phyloP scores from a whole-genome alignment of 1,139 yeast genomes.

The Taiozyma onychis region DNA sequence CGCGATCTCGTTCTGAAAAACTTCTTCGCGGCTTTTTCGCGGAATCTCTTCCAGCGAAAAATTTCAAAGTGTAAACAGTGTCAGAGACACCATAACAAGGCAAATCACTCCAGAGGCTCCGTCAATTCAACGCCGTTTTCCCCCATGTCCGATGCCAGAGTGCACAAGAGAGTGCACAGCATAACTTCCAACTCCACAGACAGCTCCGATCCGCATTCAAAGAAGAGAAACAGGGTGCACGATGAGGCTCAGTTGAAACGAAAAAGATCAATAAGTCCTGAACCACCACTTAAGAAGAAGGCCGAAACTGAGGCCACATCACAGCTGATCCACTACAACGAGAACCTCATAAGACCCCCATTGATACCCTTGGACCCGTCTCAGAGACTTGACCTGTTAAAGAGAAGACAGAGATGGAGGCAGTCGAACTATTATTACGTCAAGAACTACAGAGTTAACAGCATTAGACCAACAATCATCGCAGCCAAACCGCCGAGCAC shows the following conservation, averaged over 20 bases:
- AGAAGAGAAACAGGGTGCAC: background rate
- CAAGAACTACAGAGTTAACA: conserved; percentile 5
- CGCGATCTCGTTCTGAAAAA: background rate
- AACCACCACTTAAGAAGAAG: background rate
- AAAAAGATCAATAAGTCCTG: conserved; percentile 7
- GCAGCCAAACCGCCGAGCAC: background rate
- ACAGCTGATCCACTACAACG: background rate
- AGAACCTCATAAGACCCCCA: conserved; percentile 16
- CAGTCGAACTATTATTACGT: conserved; percentile 19
- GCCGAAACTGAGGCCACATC: background rate
- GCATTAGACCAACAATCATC: background rate
- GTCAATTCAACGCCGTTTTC: background rate
- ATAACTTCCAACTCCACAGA: background rate
- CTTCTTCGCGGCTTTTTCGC: background rate
- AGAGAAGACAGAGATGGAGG: conserved; percentile 23
- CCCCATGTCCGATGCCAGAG: background rate
- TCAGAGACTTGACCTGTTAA: conserved; percentile 20
- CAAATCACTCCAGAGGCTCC: background rate
- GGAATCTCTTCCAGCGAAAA: background rate
- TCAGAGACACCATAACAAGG: background rate
- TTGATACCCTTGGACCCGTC: conserved; percentile 21
- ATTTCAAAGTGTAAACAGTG: conserved; percentile 1
- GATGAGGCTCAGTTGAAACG: conserved; percentile 1
- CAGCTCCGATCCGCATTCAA: background rate
- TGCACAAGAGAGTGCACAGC: background rate